Percentiles rank a stretch among this genome's conserved stretches.
Conservation (phyloP, 164 flowering plant genomes). For the Saururus chinensis region DNA sequence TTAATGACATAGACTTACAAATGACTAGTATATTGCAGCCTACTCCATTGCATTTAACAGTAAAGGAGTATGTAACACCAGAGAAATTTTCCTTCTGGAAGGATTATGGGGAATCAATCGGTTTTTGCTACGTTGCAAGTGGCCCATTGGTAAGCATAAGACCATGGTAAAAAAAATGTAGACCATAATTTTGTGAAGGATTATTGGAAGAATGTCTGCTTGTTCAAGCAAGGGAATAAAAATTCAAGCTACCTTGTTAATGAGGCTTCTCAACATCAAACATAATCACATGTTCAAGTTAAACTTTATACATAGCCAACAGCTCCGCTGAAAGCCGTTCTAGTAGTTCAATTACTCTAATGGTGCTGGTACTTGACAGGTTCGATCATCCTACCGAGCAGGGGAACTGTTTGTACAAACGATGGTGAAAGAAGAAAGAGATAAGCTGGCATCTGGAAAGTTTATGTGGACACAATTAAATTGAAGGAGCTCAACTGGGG, state of each 20-base stretch:
- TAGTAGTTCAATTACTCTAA: not conserved
- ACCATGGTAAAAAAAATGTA: no score
- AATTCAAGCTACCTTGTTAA: not conserved
- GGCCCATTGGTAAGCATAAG: conserved; percentile 69
- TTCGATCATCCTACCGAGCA: conserved; percentile 84
- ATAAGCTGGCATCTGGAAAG: conserved; percentile 4
- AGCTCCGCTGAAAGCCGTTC: not conserved
- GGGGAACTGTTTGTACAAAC: conserved; percentile 84
- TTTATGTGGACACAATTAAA: not conserved
- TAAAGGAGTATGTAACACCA: conserved; percentile 90
- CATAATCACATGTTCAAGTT: no score
- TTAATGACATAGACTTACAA: not conserved
- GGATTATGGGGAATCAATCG: conserved; percentile 85
- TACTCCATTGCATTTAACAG: conserved; percentile 88
- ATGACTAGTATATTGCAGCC: conserved; percentile 44
- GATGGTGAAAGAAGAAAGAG: conserved; percentile 51
- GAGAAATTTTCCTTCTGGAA: conserved; percentile 90
- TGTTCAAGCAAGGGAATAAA: no score
- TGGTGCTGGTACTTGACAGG: conserved; percentile 25
- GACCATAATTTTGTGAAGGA: not conserved
- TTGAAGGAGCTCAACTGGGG: not conserved
- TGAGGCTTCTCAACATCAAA: not conserved
- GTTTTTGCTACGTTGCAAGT: conserved; percentile 91
- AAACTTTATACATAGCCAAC: no score
- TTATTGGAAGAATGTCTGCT: not conserved